phyloP scores from a whole-genome alignment of 805 yeast species.

The Clavispora santaluciae region DNA sequence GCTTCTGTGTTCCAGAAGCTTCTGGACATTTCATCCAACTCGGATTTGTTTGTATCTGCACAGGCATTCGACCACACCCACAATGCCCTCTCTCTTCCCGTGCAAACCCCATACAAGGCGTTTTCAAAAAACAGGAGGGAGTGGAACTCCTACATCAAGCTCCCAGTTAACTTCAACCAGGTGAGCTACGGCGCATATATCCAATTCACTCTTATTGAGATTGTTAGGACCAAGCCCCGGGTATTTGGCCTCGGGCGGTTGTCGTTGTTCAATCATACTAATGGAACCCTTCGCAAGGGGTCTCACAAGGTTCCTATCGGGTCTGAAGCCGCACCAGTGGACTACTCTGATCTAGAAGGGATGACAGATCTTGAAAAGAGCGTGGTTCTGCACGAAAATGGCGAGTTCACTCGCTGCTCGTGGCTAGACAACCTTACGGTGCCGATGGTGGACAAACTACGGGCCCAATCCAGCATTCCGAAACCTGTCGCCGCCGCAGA shows the following conservation, averaged over 20 bases:
- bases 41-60: conserved; percentile 31
- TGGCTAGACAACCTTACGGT: conserved; percentile 76
- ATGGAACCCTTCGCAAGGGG: conserved; percentile 66
- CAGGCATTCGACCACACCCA: conserved; percentile 29
- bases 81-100: conserved; percentile 25
- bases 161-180: conserved; percentile 71
- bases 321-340: conserved; percentile 4
- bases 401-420: conserved; percentile 52
- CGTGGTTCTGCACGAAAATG: conserved; percentile 61
- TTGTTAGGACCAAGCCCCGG: conserved; percentile 46
- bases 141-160: conserved; percentile 70
- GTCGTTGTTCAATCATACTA: conserved; percentile 47
- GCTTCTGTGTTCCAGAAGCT: conserved; percentile 31
- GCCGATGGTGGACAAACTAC: conserved; percentile 44
- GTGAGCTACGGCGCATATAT: conserved; percentile 60
- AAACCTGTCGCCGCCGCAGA: background rate
- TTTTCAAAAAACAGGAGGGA: conserved; percentile 35
- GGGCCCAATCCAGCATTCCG: background rate
- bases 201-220: conserved; percentile 64
- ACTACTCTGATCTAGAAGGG: conserved; percentile 18
- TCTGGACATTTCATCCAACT: conserved; percentile 26
- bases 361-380: conserved; percentile 42
- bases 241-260: conserved; percentile 61
- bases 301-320: conserved; percentile 45
- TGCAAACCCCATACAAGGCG: conserved; percentile 33